Evolutionary conservation across 2,329 filamentous ascomycete genomes (phyloP).

Genomic region (Fusarium miscanthi): DNA sequence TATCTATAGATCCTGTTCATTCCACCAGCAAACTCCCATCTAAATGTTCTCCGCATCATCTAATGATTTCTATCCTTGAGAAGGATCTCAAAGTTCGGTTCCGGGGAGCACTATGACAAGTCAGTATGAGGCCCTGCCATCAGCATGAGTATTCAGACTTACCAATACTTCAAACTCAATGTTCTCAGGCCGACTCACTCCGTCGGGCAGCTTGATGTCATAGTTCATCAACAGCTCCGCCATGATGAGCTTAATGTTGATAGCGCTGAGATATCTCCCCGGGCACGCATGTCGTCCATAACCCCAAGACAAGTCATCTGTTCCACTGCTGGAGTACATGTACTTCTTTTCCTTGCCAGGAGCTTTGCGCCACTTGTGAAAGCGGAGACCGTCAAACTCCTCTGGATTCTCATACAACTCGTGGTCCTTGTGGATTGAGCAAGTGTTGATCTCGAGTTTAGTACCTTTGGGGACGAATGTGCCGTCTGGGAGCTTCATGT

Average conservation of each 20-base stretch:
- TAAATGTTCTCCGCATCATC: fast-evolving
- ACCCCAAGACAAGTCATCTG: conserved; percentile 18
- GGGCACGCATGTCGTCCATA: conserved; percentile 36
- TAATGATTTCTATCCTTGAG: not conserved
- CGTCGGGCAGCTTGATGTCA: conserved; percentile 9
- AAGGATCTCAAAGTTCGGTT: conserved; percentile 7
- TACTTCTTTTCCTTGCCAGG: conserved; percentile 22
- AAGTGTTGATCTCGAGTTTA: conserved; percentile 34
- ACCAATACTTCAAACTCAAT: conserved; percentile 28
- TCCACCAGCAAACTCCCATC: not conserved
- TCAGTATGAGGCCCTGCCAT: fast-evolving
- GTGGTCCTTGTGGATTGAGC: conserved; percentile 26
- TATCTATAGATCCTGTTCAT: fast-evolving
- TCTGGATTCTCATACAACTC: conserved; percentile 9
- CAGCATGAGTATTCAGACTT: fast-evolving
- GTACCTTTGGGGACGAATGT: conserved; percentile 34
- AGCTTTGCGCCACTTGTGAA: conserved; percentile 22
- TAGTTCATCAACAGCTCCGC: conserved; percentile 33
- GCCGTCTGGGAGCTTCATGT: conserved; percentile 21
- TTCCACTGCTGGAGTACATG: conserved; percentile 22
- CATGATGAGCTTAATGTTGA: conserved; percentile 38
- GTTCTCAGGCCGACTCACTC: not conserved
- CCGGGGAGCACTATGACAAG: not conserved
- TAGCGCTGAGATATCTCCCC: conserved; percentile 22
- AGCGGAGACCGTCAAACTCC: conserved; percentile 30